Evolutionary conservation across 2,329 filamentous ascomycete genomes (phyloP), one percentile per base, ranked within the genome.

Genomic region (Fusarium tupiense): DNA sequence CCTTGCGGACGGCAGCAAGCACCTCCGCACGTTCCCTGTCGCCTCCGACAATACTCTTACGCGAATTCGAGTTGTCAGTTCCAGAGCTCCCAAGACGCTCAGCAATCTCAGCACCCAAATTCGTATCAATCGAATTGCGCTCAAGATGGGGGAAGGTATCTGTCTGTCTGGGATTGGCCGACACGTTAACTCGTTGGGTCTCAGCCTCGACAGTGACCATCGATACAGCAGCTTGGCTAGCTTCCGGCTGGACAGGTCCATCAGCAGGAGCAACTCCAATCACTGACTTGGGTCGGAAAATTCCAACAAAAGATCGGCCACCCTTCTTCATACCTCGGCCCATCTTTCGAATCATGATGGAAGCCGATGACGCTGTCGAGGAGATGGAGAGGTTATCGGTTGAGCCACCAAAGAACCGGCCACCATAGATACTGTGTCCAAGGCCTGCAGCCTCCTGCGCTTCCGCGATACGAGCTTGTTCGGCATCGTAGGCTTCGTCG

Each of bases 321-420:
- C 94, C 92, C 84, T 96, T 97, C 88, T 98, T 98, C 91, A 98
- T 93, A n/a, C 96, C 95, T 74, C 95, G 94, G 64, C 96, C 96
- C 96, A 99, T 99, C 86, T 99, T 99, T 61, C 96, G 91, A 75
- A 99, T 93, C 94, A 97, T 97, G 77, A 97, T 91, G 37, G 94
- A 97, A 40, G 94, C 94, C 26, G 94, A 97, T 12, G 94, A 97
- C 26, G 94, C 94, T 16, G 94, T 97, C 8, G 94, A 97, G 3
- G 94, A 96, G 73, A 97, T 94, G 20, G 94, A 97, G 50, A 99
- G 84, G 76, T 98, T 98, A 83, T 99, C 96, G 0, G 94, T 98
- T 9, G 96, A 99, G 20, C 94, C 93, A 22, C 92, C 90, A 81
- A 98, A 98, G 73, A 96, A 90, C 73, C 93, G 92, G 20, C 94